These are phyloP conservation scores for Cladosporium sp. DNA, from an alignment of 2,329 filamentous ascomycete species.

Conservation along the genomic window DNA sequence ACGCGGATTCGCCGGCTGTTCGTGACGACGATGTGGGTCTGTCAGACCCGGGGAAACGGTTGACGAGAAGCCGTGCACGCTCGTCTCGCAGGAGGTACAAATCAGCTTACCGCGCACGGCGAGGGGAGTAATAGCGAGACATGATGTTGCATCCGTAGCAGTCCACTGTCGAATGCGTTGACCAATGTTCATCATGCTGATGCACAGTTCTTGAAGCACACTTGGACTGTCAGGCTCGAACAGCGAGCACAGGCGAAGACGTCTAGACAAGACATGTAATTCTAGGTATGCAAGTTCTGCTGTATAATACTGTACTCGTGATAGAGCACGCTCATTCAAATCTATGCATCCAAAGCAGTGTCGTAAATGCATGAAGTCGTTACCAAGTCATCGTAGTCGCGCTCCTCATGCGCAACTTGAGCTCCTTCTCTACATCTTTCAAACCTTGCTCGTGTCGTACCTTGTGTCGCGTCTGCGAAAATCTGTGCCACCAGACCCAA, in stretches of 20 bases:
- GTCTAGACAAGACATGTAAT: too few species aligned
- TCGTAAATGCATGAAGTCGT: constrained; percentile 9
- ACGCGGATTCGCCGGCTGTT: too few species aligned
- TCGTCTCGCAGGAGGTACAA: neutral
- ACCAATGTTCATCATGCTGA: too few species aligned
- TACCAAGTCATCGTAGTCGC: constrained; percentile 26
- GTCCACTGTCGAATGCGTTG: too few species aligned
- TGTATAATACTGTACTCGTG: too few species aligned
- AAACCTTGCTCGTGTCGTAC: constrained; percentile 26
- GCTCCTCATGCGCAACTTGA: constrained; percentile 27
- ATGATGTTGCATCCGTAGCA: too few species aligned
- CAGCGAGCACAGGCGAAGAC: too few species aligned
- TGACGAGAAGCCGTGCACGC: neutral
- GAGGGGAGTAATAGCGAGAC: too few species aligned
- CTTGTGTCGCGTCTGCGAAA: constrained; percentile 24
- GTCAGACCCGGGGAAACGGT: neutral
- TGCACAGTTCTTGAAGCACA: too few species aligned
- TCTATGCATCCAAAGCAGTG: neutral
- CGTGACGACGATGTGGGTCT: neutral
- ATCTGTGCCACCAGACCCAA: constrained; percentile 29
- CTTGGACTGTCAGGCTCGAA: too few species aligned
- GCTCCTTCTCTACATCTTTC: constrained; percentile 26
- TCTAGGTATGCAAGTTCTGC: too few species aligned
- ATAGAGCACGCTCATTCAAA: neutral
- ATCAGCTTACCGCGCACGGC: neutral